These are phyloP conservation scores for Hericium alpestre DNA, from an alignment of 768 basidiomycete genomes.

Conservation along the genomic window DNA sequence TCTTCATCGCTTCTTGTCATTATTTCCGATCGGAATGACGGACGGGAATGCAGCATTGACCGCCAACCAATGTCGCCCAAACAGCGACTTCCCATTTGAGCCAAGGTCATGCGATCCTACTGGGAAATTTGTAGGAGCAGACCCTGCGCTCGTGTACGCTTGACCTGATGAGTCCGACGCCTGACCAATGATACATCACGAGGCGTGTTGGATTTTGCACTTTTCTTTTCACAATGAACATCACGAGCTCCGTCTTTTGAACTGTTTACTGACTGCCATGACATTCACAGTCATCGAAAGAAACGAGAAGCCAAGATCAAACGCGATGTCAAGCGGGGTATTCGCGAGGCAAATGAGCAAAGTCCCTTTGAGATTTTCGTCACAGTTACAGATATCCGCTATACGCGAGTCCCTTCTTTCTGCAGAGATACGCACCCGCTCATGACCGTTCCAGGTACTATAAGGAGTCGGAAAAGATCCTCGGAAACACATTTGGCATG, in stretches of 20 bases:
- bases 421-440: not conserved
- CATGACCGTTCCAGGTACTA: slow-evolving; percentile 50
- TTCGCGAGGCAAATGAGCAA: slow-evolving; percentile 90
- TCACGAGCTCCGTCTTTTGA: not conserved
- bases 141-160: too few relatives aligned
- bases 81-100: too few relatives aligned
- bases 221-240: not conserved
- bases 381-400: slow-evolving; percentile 96
- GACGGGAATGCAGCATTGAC: too few relatives aligned
- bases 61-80: too few relatives aligned
- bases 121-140: too few relatives aligned
- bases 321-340: slow-evolving; percentile 87
- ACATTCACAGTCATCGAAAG: slow-evolving; percentile 68
- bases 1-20: too few relatives aligned
- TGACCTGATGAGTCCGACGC: too few relatives aligned
- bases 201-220: too few relatives aligned
- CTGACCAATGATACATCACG: too few relatives aligned
- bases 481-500: slow-evolving; percentile 98
- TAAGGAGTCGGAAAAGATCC: slow-evolving; percentile 92
- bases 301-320: slow-evolving; percentile 96
- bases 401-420: slow-evolving; percentile 53
- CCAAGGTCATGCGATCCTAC: too few relatives aligned
- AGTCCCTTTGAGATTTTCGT: slow-evolving; percentile 98
- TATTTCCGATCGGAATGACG: too few relatives aligned
- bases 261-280: not conserved